These are phyloP conservation scores for Triglochin maritima DNA, from an alignment of 106 monocot species.

Conservation along the genomic window DNA sequence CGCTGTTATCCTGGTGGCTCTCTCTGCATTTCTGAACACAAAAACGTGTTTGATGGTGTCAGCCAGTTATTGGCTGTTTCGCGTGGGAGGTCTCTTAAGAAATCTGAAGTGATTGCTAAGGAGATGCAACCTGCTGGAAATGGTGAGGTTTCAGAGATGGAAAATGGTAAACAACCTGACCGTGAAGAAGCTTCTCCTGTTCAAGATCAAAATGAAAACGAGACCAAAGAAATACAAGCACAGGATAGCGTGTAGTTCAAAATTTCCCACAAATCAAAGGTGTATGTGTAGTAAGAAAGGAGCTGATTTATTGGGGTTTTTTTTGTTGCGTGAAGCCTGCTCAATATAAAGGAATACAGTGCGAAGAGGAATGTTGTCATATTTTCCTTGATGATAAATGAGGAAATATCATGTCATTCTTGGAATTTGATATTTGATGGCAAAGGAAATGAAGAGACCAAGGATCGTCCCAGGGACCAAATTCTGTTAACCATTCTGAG, in stretches of 20 bases:
- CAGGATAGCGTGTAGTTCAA: background rate
- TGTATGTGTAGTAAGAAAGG: too few species aligned
- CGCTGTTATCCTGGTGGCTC: slow-evolving; percentile 82
- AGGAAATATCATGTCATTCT: too few species aligned
- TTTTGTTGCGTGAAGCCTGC: too few species aligned
- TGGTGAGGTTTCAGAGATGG: slow-evolving; percentile 2
- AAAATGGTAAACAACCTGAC: slow-evolving; percentile 11
- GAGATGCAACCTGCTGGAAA: slow-evolving; percentile 22
- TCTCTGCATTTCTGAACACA: slow-evolving; percentile 44
- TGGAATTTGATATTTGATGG: too few species aligned
- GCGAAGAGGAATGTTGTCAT: too few species aligned
- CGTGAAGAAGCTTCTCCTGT: slow-evolving; percentile 8
- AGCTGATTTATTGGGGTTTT: too few species aligned
- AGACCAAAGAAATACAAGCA: background rate
- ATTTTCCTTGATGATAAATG: too few species aligned
- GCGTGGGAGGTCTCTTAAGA: slow-evolving; percentile 23
- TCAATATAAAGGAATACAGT: too few species aligned
- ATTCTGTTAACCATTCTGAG: too few species aligned
- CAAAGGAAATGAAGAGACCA: too few species aligned
- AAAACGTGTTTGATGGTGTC: slow-evolving; percentile 43
- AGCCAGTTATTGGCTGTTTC: slow-evolving; percentile 45
- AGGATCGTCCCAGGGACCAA: too few species aligned
- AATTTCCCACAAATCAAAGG: background rate
- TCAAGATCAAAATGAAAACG: slow-evolving; percentile 6
- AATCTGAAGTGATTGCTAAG: slow-evolving; percentile 15